Base-by-base conservation (phyloP, 345 rosid species). In the Noccaea caerulescens region DNA sequence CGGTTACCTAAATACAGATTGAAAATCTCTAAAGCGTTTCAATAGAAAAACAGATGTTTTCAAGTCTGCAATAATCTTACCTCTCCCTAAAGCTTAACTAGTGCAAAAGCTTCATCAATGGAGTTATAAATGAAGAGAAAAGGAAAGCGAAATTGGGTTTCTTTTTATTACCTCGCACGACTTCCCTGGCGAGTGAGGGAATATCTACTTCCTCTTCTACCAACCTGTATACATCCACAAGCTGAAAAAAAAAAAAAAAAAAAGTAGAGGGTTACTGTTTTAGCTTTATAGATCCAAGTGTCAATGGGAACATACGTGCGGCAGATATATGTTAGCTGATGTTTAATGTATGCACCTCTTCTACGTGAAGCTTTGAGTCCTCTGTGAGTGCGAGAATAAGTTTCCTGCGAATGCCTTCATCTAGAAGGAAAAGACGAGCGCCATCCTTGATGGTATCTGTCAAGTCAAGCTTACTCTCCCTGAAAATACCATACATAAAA, bases 361-460 rank as follows among this genome's bases (percentile, higher is more conserved):
- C 85, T 73, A 93, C 77, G 55, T 90, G 98, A 84, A 93, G 98
- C 80, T 84, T 93, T 2, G 96, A 91, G 69, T 90, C 98, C 80
- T 93, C 97, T 13, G 98, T 93, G 53, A 90, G 62, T 30, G 98
- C 98, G 72, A 90, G 87, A 68, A 93, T 84, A 66, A 93, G 96
- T 78, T 93, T 88, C 78, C 96, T 86, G 45, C 96, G 92, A 43
- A 93, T 93, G 77, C 91, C 84, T 79, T 88, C 91, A 63, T 93
- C 96, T 5, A 81, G 80, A 25, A 93, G 75, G 77, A 93, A 86
- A 63, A 93, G 97, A 42, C 92, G 96, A 79, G 98, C 86, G 49
- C 97, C 98, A 47, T 93, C 98, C 82, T 86, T 93, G 36, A 93
- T 86, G 64, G 97, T 90, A 78, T 88, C 94, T 18, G 93, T 93